Evolutionary conservation across 1,139 yeast genomes (phyloP).

Genomic region (Yamadazyma mexicana): DNA sequence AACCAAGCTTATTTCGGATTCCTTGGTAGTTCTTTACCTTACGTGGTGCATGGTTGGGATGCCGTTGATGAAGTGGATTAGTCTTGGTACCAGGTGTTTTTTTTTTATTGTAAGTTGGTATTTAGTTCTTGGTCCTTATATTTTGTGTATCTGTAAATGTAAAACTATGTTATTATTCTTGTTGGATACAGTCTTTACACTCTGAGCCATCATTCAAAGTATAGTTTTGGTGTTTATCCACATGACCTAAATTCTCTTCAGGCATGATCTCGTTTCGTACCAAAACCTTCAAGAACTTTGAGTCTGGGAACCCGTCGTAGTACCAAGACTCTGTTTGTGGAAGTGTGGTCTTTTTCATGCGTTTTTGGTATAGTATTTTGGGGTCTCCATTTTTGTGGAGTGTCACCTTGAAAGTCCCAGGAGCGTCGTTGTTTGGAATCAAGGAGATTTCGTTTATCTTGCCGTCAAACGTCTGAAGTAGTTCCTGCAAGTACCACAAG

Average conservation of each 20-base stretch:
- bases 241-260: constrained; percentile 35
- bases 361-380: constrained; percentile 35
- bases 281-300: constrained; percentile 40
- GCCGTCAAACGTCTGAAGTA: constrained; percentile 44
- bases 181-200: constrained; percentile 8
- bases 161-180: constrained; percentile 3
- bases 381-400: constrained; percentile 14
- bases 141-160: not conserved
- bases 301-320: constrained; percentile 49
- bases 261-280: constrained; percentile 33
- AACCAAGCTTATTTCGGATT: constrained; percentile 39
- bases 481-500: constrained; percentile 47
- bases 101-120: not conserved
- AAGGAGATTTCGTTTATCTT: constrained; percentile 38
- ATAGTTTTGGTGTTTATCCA: constrained; percentile 22
- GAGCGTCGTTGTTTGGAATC: constrained; percentile 37
- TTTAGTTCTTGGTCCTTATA: too few species aligned
- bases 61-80: constrained; percentile 25
- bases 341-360: constrained; percentile 30
- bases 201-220: constrained; percentile 5
- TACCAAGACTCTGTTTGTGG: constrained; percentile 30
- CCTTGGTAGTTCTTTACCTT: constrained; percentile 43
- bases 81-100: not conserved
- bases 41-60: constrained; percentile 46
- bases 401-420: constrained; percentile 39